Percentiles rank a stretch among this genome's conserved stretches.
phyloP scores from a whole-genome alignment of 2,329 filamentous ascomycete species.

The Aureobasidium pullulans region DNA sequence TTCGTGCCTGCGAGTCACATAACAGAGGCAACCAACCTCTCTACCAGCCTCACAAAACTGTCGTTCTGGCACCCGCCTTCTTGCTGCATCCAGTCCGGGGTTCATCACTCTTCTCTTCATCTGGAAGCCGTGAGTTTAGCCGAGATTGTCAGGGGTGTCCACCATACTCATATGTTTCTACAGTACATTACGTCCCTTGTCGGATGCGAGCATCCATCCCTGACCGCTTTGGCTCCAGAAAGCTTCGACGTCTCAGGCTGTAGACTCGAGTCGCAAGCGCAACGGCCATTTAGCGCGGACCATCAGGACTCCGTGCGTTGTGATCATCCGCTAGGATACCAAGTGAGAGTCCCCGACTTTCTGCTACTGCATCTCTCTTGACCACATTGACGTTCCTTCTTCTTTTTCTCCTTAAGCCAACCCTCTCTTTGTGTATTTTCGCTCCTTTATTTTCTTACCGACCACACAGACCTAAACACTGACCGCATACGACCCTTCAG shows the following conservation, averaged over 20 bases:
- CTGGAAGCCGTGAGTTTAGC: neutral
- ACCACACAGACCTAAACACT: slow-evolving; percentile 3
- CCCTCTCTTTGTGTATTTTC: slow-evolving; percentile 12
- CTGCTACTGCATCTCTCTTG: slow-evolving; percentile 1
- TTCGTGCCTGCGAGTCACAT: too few relatives aligned
- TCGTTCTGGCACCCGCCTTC: too few relatives aligned
- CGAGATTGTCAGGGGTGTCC: slow-evolving; percentile 10
- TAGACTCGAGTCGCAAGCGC: neutral
- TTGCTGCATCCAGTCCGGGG: too few relatives aligned
- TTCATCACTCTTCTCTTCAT: too few relatives aligned
- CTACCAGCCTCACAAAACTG: too few relatives aligned
- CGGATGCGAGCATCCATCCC: neutral
- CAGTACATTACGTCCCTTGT: too few relatives aligned
- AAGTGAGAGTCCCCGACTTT: neutral
- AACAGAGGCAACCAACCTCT: too few relatives aligned
- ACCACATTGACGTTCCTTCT: slow-evolving; percentile 6
- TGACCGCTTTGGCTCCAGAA: neutral
- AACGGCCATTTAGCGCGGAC: neutral
- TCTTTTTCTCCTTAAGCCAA: slow-evolving; percentile 1
- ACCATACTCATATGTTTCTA: neutral
- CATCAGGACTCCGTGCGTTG: neutral
- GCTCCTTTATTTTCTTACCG: slow-evolving; percentile 9
- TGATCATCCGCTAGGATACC: neutral
- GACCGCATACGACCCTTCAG: slow-evolving; percentile 9
- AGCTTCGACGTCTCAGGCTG: slow-evolving; percentile 11